Percentiles rank a stretch among this genome's conserved stretches.
phyloP scores from a whole-genome alignment of 129 eudicot species.

The Chrysanthemum lavandulifolium region DNA sequence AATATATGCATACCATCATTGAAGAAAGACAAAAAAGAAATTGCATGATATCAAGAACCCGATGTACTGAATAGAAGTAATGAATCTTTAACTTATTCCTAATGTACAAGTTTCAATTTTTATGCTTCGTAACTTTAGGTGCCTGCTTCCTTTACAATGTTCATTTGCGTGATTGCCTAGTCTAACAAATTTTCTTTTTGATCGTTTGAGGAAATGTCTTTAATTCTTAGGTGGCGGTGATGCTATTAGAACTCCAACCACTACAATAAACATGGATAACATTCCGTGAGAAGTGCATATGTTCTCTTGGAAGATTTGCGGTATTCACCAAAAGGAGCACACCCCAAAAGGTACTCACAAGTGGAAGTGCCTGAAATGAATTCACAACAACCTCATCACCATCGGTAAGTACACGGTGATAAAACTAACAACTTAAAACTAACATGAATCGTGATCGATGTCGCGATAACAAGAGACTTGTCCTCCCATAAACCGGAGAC shows the following conservation, averaged over 20 bases:
- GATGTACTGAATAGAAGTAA: too few species aligned
- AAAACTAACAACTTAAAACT: background rate
- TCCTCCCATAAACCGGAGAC: constrained; percentile 88
- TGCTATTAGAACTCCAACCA: constrained; percentile 7
- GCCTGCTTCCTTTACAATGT: background rate
- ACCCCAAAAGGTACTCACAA: constrained; percentile 17
- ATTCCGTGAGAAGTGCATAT: constrained; percentile 4
- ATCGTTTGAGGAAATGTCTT: background rate
- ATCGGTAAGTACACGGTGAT: too few species aligned
- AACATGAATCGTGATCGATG: constrained; percentile 92
- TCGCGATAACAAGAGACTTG: constrained; percentile 94
- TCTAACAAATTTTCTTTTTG: too few species aligned
- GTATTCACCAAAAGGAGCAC: constrained; percentile 14
- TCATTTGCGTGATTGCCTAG: background rate
- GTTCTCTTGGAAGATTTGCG: constrained; percentile 18
- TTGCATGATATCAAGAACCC: too few species aligned
- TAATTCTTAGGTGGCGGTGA: constrained; percentile 7
- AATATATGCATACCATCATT: too few species aligned
- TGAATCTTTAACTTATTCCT: too few species aligned
- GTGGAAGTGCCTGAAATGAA: constrained; percentile 15
- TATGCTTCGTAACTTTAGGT: background rate
- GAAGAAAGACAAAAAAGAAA: too few species aligned
- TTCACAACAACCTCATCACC: background rate
- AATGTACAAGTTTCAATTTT: background rate
- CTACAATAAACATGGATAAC: constrained; percentile 12